Percentiles rank a stretch among this genome's conserved stretches.
phyloP scores from a whole-genome alignment of 805 yeast species.

The Wickerhamiella nectarea region DNA sequence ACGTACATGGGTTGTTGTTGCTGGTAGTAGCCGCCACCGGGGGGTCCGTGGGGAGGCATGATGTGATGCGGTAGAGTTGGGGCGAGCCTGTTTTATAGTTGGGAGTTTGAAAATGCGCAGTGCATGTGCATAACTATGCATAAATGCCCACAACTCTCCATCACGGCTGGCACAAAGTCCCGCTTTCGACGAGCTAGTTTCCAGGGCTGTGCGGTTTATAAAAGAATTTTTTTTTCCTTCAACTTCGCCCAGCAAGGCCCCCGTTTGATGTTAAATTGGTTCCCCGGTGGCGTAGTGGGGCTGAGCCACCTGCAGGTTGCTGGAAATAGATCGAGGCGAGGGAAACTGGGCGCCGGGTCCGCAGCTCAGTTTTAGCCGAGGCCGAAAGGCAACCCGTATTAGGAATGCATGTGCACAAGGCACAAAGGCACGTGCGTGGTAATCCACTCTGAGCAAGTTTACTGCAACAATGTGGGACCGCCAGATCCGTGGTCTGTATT shows the following conservation, averaged over 20 bases:
- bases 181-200: too few species aligned
- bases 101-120: background rate
- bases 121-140: slow-evolving; percentile 5
- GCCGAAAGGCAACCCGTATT: too few species aligned
- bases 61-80: background rate
- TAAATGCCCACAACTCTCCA: background rate
- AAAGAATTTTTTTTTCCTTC: too few species aligned
- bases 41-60: background rate
- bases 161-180: too few species aligned
- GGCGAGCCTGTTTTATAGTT: background rate
- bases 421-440: too few species aligned
- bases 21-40: background rate
- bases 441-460: too few species aligned
- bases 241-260: too few species aligned
- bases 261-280: background rate
- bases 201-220: too few species aligned
- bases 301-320: background rate
- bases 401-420: too few species aligned
- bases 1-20: background rate
- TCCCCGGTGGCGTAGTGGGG: background rate
- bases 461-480: too few species aligned
- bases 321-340: background rate
- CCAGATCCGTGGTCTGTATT: too few species aligned
- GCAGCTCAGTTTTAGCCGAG: too few species aligned
- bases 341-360: background rate